Percentiles rank a stretch among this genome's conserved stretches.
These are phyloP conservation scores for Calophaca sinica DNA, from an alignment of 306 rosid genomes.

Conservation along the genomic window DNA sequence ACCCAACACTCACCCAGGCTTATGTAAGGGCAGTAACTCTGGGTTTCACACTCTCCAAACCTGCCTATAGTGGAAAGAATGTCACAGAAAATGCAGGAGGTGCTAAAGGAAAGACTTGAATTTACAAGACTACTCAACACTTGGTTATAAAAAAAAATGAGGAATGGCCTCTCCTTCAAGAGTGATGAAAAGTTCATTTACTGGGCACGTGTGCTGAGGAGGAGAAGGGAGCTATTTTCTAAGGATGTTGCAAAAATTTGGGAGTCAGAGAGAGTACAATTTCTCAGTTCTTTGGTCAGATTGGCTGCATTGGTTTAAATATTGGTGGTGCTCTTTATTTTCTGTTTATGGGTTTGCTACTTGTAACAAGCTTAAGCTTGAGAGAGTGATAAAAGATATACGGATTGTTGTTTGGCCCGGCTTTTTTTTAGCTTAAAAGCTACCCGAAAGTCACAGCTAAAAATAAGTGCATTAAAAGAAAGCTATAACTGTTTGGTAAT, in stretches of 20 bases:
- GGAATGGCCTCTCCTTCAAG: background rate
- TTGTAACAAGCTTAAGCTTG: slow-evolving; percentile 18
- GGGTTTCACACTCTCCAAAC: background rate
- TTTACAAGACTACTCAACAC: too few species aligned
- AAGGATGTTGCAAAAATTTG: background rate
- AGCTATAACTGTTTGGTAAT: too few species aligned
- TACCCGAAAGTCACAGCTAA: too few species aligned
- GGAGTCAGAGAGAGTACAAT: background rate
- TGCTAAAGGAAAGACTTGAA: background rate
- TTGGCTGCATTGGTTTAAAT: background rate
- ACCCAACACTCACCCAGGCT: background rate
- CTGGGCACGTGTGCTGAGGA: background rate
- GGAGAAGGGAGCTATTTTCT: background rate
- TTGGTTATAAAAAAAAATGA: too few species aligned
- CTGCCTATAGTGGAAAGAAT: background rate
- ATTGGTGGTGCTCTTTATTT: too few species aligned
- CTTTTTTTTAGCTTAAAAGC: too few species aligned
- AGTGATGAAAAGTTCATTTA: background rate
- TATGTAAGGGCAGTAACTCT: background rate
- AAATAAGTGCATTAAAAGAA: too few species aligned
- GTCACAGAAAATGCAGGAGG: background rate
- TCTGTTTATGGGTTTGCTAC: background rate
- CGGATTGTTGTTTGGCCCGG: background rate
- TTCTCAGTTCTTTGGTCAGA: background rate
- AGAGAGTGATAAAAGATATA: background rate